phyloP scores from a whole-genome alignment of 2,329 filamentous ascomycete genomes.

The Stagonosporopsis chrysanthemi region DNA sequence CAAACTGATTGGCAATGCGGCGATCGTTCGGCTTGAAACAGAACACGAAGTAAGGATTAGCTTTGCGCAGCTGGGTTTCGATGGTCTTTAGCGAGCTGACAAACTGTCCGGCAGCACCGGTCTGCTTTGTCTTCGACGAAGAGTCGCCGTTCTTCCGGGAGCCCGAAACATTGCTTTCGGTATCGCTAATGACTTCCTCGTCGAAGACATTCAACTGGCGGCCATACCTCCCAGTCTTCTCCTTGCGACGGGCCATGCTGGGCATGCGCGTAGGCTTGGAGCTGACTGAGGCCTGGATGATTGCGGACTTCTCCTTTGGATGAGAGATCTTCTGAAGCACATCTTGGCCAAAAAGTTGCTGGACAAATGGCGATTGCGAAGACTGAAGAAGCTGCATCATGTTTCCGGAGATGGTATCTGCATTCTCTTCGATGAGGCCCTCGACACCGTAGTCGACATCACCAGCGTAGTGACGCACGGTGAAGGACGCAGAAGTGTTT shows the following conservation, averaged over 20 bases:
- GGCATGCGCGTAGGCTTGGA: conserved; percentile 93
- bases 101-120: conserved; percentile 93
- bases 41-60: conserved; percentile 95
- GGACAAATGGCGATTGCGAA: conserved; percentile 87
- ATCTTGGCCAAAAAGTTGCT: conserved; percentile 94
- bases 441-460: conserved; percentile 93
- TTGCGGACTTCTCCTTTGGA: conserved; percentile 85
- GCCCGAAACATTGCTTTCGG: conserved; percentile 52
- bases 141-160: conserved; percentile 46
- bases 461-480: conserved; percentile 92
- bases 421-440: conserved; percentile 91
- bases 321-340: conserved; percentile 92
- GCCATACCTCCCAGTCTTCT: conserved; percentile 58
- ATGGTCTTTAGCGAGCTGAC: conserved; percentile 88
- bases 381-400: conserved; percentile 91
- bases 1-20: conserved; percentile 97
- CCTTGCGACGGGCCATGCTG: conserved; percentile 86
- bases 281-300: conserved; percentile 95
- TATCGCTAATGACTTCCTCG: conserved; percentile 58
- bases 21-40: conserved; percentile 97
- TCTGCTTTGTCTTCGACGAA: conserved; percentile 67
- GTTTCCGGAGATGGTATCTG: conserved; percentile 93
- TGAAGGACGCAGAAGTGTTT: conserved; percentile 81
- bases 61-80: conserved; percentile 83
- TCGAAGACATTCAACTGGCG: conserved; percentile 49